Percentiles rank a stretch among this genome's conserved stretches.
These are phyloP conservation scores for Coniferiporia weirii DNA, from an alignment of 1,284 basidiomycete genomes.

Conservation along the genomic window DNA sequence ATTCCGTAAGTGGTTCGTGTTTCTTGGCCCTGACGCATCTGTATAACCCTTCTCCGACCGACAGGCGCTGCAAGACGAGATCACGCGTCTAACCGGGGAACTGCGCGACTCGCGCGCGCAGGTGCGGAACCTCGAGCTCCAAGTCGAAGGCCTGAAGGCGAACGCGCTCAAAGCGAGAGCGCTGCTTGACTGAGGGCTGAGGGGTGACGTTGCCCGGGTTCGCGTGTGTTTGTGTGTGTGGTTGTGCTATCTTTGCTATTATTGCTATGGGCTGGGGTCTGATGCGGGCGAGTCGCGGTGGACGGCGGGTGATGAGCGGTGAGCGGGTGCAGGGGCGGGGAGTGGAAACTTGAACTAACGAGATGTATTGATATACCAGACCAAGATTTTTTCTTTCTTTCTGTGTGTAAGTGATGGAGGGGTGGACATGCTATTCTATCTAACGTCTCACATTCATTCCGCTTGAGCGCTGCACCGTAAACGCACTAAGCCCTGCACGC, in stretches of 20 bases:
- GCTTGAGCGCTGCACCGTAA: too few species aligned
- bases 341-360: background rate
- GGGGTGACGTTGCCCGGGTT: too few species aligned
- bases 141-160: slow-evolving; percentile 70
- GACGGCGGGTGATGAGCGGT: too few species aligned
- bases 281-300: too few species aligned
- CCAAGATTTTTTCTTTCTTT: too few species aligned
- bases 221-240: too few species aligned
- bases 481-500: too few species aligned
- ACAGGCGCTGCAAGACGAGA: slow-evolving; percentile 49
- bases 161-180: slow-evolving; percentile 63
- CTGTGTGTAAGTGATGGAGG: background rate
- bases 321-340: too few species aligned
- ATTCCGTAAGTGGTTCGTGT: slow-evolving; percentile 24
- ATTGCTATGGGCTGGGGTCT: background rate
- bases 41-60: slow-evolving; percentile 17
- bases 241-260: background rate
- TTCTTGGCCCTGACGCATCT: slow-evolving; percentile 6
- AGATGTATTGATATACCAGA: background rate
- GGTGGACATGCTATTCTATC: background rate
- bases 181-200: slow-evolving; percentile 20
- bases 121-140: slow-evolving; percentile 76
- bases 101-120: slow-evolving; percentile 72
- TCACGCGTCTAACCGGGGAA: slow-evolving; percentile 54
- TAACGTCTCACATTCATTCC: background rate